These are phyloP conservation scores for Trichomonascaceae sp. DNA, from an alignment of 1,139 yeast species.

Conservation along the genomic window DNA sequence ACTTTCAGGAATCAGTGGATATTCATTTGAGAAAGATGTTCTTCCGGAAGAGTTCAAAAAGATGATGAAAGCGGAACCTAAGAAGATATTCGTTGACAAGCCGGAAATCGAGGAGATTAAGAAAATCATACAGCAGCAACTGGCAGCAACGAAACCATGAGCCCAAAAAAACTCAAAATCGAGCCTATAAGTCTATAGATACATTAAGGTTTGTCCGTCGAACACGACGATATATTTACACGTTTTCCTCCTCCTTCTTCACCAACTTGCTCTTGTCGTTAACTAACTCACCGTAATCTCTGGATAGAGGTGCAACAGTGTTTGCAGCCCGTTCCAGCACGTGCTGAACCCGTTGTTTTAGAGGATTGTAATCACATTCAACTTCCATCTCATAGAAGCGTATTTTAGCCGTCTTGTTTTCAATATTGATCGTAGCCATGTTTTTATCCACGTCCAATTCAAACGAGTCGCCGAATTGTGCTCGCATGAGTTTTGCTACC, in stretches of 20 bases:
- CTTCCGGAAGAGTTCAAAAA: constrained; percentile 81
- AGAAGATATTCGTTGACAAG: constrained; percentile 66
- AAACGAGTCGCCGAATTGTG: constrained; percentile 85
- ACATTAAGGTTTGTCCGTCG: not conserved
- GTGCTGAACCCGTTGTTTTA: constrained; percentile 77
- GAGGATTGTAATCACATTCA: constrained; percentile 68
- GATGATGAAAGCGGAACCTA: constrained; percentile 65
- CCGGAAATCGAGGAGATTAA: constrained; percentile 72
- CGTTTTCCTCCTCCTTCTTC: constrained; percentile 1
- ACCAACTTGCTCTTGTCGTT: constrained; percentile 9
- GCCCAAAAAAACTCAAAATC: not conserved
- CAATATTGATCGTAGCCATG: constrained; percentile 58
- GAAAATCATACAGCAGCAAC: constrained; percentile 61
- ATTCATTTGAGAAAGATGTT: constrained; percentile 81
- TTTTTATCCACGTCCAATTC: constrained; percentile 36
- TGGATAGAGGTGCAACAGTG: constrained; percentile 72
- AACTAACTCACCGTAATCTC: constrained; percentile 11
- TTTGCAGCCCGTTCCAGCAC: constrained; percentile 72
- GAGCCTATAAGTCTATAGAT: not conserved
- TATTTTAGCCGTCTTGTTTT: constrained; percentile 65
- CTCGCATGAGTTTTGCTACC: constrained; percentile 57
- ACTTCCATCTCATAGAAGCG: constrained; percentile 61
- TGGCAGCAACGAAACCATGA: constrained; percentile 3
- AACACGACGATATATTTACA: not conserved
- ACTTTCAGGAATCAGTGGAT: constrained; percentile 55